These are phyloP conservation scores for Leishmania lainsoni DNA, from an alignment of 208 protist species.

Conservation along the genomic window DNA sequence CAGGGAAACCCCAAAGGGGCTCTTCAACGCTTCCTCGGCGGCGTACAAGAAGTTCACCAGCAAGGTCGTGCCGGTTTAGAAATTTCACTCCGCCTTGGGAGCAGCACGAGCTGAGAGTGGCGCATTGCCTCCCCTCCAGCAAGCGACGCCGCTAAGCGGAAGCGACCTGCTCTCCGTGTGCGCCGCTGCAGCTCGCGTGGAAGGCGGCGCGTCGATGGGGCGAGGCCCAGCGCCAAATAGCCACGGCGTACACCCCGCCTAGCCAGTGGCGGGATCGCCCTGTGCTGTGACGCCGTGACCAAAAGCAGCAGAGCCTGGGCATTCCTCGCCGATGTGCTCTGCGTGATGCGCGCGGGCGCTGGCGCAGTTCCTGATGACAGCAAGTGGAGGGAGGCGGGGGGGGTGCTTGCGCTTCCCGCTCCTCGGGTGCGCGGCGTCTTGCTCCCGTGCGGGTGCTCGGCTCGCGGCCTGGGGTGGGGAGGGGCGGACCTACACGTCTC, in stretches of 20 bases:
- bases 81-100: background rate
- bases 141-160: background rate
- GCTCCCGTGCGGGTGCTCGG: background rate
- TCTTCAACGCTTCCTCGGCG: background rate
- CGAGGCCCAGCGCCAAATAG: accelerated
- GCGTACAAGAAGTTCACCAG: background rate
- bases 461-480: background rate
- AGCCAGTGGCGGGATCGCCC: background rate
- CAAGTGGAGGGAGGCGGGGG: no score
- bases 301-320: background rate
- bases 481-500: background rate
- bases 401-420: background rate
- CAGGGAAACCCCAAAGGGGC: background rate
- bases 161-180: background rate
- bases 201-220: background rate
- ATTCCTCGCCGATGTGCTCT: background rate
- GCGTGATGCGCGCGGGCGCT: no score
- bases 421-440: background rate
- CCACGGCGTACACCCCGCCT: background rate
- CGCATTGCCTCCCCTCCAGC: background rate
- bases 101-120: background rate
- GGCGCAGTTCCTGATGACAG: no score
- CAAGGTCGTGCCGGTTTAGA: background rate
- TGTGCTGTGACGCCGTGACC: background rate
- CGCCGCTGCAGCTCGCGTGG: background rate